Evolutionary conservation across 371 early-diverging fungal species (phyloP).

Genomic region (Apophysomyces ossiformis): DNA sequence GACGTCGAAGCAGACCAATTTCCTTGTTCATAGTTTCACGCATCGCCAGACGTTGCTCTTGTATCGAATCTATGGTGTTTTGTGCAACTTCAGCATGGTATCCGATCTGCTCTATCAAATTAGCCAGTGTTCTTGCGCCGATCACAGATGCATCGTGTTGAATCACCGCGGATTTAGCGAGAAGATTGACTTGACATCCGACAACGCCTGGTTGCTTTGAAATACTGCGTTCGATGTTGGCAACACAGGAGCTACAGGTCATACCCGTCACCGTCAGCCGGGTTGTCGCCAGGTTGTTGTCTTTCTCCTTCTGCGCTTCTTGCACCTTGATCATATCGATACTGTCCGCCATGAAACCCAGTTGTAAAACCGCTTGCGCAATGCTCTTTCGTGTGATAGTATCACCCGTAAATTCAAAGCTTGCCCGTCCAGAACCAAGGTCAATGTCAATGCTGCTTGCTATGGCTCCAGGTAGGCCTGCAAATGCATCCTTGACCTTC

Average conservation of each 20-base stretch:
- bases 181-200: constrained; percentile 67
- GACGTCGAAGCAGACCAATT: constrained; percentile 36
- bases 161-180: constrained; percentile 66
- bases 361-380: constrained; percentile 46
- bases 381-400: constrained; percentile 39
- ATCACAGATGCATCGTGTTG: constrained; percentile 58
- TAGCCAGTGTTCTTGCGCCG: constrained; percentile 56
- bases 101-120: constrained; percentile 64
- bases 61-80: constrained; percentile 36
- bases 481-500: constrained; percentile 54
- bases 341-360: constrained; percentile 59
- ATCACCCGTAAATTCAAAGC: constrained; percentile 45
- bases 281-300: constrained; percentile 34
- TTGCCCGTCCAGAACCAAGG: constrained; percentile 50
- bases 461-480: constrained; percentile 40
- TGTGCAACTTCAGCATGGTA: constrained; percentile 58
- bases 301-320: constrained; percentile 13
- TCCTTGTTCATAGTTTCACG: constrained; percentile 56
- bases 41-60: constrained; percentile 47
- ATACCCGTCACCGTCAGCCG: constrained; percentile 72
- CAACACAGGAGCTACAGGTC: constrained; percentile 87
- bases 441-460: constrained; percentile 41
- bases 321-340: constrained; percentile 49
- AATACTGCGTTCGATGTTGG: constrained; percentile 66
- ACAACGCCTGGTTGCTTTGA: constrained; percentile 59